Base-by-base conservation (phyloP, 148 eudicot genomes). In the Camellia lanceoleosa region DNA sequence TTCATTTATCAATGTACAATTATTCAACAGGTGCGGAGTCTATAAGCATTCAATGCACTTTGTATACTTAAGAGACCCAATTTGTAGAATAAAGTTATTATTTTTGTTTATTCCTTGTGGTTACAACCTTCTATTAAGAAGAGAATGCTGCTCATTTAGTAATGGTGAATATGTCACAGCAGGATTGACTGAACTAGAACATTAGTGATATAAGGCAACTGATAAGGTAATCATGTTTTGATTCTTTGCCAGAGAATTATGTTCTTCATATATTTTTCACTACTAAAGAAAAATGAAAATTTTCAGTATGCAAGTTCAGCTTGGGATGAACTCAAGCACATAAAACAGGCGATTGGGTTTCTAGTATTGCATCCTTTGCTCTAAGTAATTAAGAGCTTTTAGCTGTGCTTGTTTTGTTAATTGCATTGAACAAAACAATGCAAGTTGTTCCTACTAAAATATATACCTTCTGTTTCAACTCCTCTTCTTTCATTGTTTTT, bases 321-420 rank as follows among this genome's bases (percentile, higher is more conserved):
- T 41, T 94, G 98, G 98, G 97, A 94, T 78, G 97, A 94, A 85
- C 93, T 94, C 71, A 92, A 87, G 90, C 97, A 94, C 85, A 92
- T 94, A 61, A 89, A 93, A 82, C 98, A 94, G 83, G 92, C 97
- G 74, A 92, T 94, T 76, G 95, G 93, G 65, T 94, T 94, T 85
- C 83, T 94, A 97, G 97, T 94, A 92, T 59, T 72, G 55, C 44
- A 19, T 81, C 81, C 56, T 70, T 14, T 64, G 43, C 55, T 15
- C 38, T 11, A 12, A 74, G 54, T 69, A 38, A 41, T 68, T 41
- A 6, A 43, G 19, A 67, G 63, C 66, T 20, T 74, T 64, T 19
- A 18, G n/a, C 14, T n/a, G 38, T 47, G 58, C 58, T 43, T 55
- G 46, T 58, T 56, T 12, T 43, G 18, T 43, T 20, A 58, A n/a